phyloP scores from a whole-genome alignment of 441 rosid genomes.

The Pelargonium myrrhifolium region DNA sequence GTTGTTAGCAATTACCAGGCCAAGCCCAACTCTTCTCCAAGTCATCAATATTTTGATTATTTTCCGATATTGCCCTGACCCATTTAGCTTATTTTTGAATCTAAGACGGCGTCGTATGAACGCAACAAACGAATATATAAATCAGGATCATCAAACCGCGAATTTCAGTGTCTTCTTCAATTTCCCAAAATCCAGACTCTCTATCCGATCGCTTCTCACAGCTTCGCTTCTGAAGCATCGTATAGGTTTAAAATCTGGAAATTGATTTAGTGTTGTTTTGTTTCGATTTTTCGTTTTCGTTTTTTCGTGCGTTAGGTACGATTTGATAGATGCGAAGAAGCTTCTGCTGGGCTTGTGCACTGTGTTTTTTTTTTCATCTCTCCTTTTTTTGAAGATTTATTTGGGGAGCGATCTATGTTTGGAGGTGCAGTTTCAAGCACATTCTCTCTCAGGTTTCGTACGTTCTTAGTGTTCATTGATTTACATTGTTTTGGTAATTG shows the following conservation, averaged over 20 bases:
- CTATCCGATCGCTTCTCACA: not conserved
- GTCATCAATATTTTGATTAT: not conserved
- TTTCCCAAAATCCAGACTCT: not conserved
- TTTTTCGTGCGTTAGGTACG: too few species aligned
- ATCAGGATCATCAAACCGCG: not conserved
- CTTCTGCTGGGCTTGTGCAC: too few species aligned
- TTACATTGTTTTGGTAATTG: not conserved
- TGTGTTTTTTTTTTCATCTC: too few species aligned
- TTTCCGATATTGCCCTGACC: not conserved
- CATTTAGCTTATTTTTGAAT: not conserved
- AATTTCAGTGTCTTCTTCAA: not conserved
- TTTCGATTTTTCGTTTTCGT: too few species aligned
- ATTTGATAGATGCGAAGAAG: too few species aligned
- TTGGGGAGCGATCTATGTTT: not conserved
- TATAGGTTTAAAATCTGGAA: too few species aligned
- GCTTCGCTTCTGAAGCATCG: not conserved
- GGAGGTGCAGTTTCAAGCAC: not conserved
- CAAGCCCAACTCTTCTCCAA: not conserved
- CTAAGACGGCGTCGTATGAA: not conserved
- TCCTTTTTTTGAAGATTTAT: too few species aligned
- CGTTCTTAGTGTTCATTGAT: not conserved
- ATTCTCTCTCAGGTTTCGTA: not conserved
- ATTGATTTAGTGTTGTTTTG: not conserved
- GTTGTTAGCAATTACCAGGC: too few species aligned
- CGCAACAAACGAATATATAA: not conserved